Conservation (phyloP, 73 alveolate species). For the Paraurostyla sp. region DNA sequence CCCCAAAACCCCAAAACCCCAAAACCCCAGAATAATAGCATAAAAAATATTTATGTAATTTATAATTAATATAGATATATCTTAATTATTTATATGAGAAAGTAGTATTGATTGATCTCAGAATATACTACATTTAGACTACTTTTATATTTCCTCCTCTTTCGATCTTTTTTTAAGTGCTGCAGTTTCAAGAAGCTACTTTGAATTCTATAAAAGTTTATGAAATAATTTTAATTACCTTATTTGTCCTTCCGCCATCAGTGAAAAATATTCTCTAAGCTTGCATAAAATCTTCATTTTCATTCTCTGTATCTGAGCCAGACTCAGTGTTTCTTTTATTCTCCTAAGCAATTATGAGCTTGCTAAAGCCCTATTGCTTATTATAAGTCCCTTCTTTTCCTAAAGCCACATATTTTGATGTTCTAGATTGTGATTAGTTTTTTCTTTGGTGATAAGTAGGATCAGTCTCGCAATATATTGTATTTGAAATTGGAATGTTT, state of each 20-base stretch:
- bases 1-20: no score
- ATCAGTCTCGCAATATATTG: conserved; percentile 12
- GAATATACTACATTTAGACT: neutral
- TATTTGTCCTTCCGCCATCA: conserved; percentile 32
- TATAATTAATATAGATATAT: no score
- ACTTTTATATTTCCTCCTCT: conserved; percentile 2
- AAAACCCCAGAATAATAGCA: no score
- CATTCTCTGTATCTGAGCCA: conserved; percentile 38
- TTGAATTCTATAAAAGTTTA: conserved; percentile 1
- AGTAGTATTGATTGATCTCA: no score
- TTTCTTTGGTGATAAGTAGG: neutral
- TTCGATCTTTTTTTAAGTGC: neutral
- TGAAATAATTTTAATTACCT: neutral
- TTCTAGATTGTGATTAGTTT: neutral
- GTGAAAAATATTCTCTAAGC: conserved; percentile 31
- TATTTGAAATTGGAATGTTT: neutral
- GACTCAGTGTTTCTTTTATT: neutral
- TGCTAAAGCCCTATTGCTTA: no score
- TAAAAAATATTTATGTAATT: no score
- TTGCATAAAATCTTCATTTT: neutral
- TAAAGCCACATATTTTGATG: no score
- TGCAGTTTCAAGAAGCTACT: neutral
- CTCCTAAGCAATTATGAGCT: no score
- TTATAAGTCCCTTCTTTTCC: no score
- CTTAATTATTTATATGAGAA: no score